Conservation (phyloP, 129 eudicot species). For the Heracleum sosnowskyi region DNA sequence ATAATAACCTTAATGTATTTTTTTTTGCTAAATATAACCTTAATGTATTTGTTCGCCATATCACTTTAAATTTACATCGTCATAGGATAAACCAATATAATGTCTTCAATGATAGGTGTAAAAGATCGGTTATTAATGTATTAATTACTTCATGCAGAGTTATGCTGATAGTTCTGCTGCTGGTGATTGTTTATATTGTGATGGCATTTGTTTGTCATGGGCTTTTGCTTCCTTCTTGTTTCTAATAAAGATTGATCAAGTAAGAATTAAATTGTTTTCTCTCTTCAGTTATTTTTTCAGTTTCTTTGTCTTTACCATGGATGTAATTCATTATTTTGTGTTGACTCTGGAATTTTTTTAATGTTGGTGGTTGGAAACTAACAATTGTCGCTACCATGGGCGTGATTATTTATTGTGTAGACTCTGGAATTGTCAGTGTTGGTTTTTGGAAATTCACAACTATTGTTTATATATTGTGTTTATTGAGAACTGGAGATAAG, state of each 20-base stretch:
- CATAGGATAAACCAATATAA: background rate
- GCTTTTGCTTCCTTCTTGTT: slow-evolving; percentile 57
- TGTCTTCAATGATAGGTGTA: background rate
- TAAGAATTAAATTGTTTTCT: background rate
- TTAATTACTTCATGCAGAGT: slow-evolving; percentile 45
- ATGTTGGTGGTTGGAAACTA: background rate
- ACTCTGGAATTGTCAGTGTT: background rate
- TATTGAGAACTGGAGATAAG: background rate
- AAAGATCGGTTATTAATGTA: slow-evolving; percentile 2
- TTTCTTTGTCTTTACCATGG: background rate
- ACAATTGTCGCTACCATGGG: background rate
- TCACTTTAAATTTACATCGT: background rate
- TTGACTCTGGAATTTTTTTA: background rate
- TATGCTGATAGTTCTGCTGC: slow-evolving; percentile 64
- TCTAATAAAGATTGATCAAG: slow-evolving; percentile 27
- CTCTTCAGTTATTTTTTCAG: background rate
- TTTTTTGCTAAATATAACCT: too few relatives aligned
- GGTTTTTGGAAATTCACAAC: background rate
- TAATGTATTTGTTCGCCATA: background rate
- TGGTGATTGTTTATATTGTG: slow-evolving; percentile 65
- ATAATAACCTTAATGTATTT: background rate
- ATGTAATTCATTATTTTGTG: background rate
- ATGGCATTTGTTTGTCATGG: slow-evolving; percentile 88
- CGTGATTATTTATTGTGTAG: background rate
- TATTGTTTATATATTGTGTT: background rate